Evolutionary conservation across 2,329 filamentous ascomycete genomes (phyloP), one percentile per base, ranked within the genome.

Genomic region (Paraphoma sp.): DNA sequence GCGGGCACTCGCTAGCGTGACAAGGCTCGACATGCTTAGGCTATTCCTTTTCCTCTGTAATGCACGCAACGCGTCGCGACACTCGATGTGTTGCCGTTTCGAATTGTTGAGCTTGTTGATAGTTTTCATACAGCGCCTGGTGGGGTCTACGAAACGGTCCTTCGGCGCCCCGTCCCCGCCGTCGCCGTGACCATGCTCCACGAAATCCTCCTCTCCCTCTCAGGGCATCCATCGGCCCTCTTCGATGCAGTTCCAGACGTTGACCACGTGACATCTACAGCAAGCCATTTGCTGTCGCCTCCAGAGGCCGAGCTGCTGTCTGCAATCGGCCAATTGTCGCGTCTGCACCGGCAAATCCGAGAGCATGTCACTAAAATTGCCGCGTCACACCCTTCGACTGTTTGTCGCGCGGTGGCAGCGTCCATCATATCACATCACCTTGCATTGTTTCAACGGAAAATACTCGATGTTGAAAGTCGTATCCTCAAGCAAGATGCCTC

Each of bases 141-240:
- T 64, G 44, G 54, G 53, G 47, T 59, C 33, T 36, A 63, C 42
- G 53, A 57, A 29, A 7, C n/a, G 4, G 23, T 23, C 23, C 23
- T 51, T 48, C 28, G 56, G 53, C 50, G 49, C 53, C 23, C 40
- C 48, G 46, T 48, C 57, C 38, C 56, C 58, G 17, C 45, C 51
- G 17, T 48, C 53, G n/a, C 68, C 70, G 16, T 59, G 54, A 52
- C 70, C 68, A 99, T 99, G 95, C 91, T 99, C 77, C 95, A 98
- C 86, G 95, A 99, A 84, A 92, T 99, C 81, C 88, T 98, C 78
- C 89, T 99, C 78, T 94, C 93, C 77, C 88, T 98, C 78, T 96
- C 93, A 70, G 94, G 95, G 66, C 92, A 98, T 80, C 90, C 91
- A 63, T 97, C 94, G 63, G 90, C 93, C 65, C 86, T 98, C 73